Base-by-base conservation (phyloP, 139 green algal species). In the Dunaliella sp. region DNA sequence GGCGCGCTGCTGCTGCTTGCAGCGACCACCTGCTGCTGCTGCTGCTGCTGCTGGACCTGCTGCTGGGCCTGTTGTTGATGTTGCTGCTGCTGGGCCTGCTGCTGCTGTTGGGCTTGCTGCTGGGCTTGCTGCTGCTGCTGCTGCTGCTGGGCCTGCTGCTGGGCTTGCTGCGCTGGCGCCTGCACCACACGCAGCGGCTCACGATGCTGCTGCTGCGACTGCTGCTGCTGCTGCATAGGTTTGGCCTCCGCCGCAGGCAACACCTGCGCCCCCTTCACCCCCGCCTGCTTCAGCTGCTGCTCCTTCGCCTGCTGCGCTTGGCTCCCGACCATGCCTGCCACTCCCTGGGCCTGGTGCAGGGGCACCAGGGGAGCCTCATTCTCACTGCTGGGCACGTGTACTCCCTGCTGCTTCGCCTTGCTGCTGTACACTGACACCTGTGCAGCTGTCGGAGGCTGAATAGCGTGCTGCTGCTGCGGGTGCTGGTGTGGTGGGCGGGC, bases 81-180 rank as follows among this genome's bases (percentile, higher is more conserved):
- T 26, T 73, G 83, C 32, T 84, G 78, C 74, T 85, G 38, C 65
- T 82, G 77, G 28, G 81, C 34, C 85, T 88, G 79, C 74, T 38
- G 79, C 90, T 81, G 31, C 83, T 84, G 80, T 35, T 35, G 33
- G 38, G 72, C 57, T 32, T 86, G 83, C 28, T 73, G 59, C 83
- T 81, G 83, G 59, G 25, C 31, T 72, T 65, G 48, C 16, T 65
- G 78, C 58, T 84, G 65, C 59, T 26, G 38, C 83, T 37, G 78
- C 37, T 83, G 82, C 78, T 85, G 87, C 48, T 84, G 80, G 79
- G 85, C 81, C 73, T 78, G 73, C 73, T 78, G 73, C 22, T 33
- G 2, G 73, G 73, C 73, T 22, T 22, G 28, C 30, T 78, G 73
- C 73, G 12, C 73, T 33, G 73, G 73, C 22, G 73, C 28, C 12